Conservation (phyloP, 2,329 filamentous ascomycete species). For the Lachnellula hyalina region DNA sequence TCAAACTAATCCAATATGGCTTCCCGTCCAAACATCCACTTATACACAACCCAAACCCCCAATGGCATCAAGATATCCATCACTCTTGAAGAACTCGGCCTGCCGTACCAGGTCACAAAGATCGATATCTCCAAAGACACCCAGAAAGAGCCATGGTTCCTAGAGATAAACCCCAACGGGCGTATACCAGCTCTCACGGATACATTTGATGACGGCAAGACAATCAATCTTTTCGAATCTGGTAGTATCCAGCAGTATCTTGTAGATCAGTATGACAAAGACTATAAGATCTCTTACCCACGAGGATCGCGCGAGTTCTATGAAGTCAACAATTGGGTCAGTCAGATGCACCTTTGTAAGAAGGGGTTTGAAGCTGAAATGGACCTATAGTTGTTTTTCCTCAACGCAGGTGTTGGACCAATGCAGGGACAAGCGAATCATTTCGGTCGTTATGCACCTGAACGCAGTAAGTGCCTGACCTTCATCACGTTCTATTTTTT, state of each 20-base stretch:
- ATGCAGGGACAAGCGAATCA: slow-evolving; percentile 86
- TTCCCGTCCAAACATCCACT: slow-evolving; percentile 29
- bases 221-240: slow-evolving; percentile 75
- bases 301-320: slow-evolving; percentile 67
- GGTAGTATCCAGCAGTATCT: slow-evolving; percentile 83
- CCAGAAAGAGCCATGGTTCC: slow-evolving; percentile 86
- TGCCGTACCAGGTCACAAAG: slow-evolving; percentile 71
- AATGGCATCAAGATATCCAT: slow-evolving; percentile 91
- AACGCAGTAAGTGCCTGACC: slow-evolving; percentile 44
- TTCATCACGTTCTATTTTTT: background rate
- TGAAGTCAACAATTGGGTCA: slow-evolving; percentile 73
- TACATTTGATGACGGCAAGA: slow-evolving; percentile 65
- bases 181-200: slow-evolving; percentile 86
- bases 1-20: slow-evolving; percentile 37
- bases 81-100: slow-evolving; percentile 74
- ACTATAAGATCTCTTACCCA: slow-evolving; percentile 79
- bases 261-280: slow-evolving; percentile 72
- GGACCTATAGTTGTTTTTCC: slow-evolving; percentile 50
- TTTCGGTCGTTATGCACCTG: slow-evolving; percentile 75
- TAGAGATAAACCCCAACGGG: slow-evolving; percentile 88
- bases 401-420: slow-evolving; percentile 75
- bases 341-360: slow-evolving; percentile 12
- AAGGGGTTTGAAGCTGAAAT: slow-evolving; percentile 1
- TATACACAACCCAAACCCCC: slow-evolving; percentile 67
- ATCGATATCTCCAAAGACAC: slow-evolving; percentile 69